phyloP scores from a whole-genome alignment of 2,329 filamentous ascomycete species.

The Davidsoniella australis region DNA sequence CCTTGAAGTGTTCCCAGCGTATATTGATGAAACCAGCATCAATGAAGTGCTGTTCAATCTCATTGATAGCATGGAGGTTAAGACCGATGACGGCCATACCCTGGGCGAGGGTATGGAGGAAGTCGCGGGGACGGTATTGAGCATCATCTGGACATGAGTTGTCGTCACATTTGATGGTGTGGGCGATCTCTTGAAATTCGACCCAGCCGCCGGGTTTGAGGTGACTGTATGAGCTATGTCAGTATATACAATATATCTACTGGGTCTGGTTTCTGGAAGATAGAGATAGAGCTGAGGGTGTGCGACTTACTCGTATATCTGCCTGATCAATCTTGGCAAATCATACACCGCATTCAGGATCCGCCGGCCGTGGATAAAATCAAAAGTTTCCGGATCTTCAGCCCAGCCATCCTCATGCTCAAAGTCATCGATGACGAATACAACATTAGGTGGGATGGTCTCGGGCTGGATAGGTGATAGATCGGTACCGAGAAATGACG shows the following conservation, averaged over 20 bases:
- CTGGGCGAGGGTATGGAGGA: slow-evolving; percentile 23
- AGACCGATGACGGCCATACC: slow-evolving; percentile 26
- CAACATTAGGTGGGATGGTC: slow-evolving; percentile 33
- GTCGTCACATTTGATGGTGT: slow-evolving; percentile 28
- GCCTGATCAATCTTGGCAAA: slow-evolving; percentile 23
- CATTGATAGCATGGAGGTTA: slow-evolving; percentile 25
- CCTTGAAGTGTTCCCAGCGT: slow-evolving; percentile 26
- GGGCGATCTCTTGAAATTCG: slow-evolving; percentile 31
- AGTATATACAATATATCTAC: not conserved
- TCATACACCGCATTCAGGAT: slow-evolving; percentile 28
- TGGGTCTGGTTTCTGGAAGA: not conserved
- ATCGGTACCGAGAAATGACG: slow-evolving; percentile 30
- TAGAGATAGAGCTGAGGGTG: not conserved
- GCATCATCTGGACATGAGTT: slow-evolving; percentile 22
- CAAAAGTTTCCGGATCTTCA: slow-evolving; percentile 27
- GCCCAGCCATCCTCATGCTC: slow-evolving; percentile 33
- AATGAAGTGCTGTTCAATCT: slow-evolving; percentile 21
- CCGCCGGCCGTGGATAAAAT: slow-evolving; percentile 33
- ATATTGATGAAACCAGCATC: slow-evolving; percentile 27
- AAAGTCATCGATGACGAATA: slow-evolving; percentile 34
- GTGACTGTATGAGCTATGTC: slow-evolving; percentile 21
- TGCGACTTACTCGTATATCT: slow-evolving; percentile 24
- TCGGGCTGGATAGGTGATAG: slow-evolving; percentile 35
- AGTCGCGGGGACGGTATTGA: slow-evolving; percentile 31
- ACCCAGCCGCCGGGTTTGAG: slow-evolving; percentile 35